phyloP scores from a whole-genome alignment of 139 green algal species.

The Coelastrella sp. region DNA sequence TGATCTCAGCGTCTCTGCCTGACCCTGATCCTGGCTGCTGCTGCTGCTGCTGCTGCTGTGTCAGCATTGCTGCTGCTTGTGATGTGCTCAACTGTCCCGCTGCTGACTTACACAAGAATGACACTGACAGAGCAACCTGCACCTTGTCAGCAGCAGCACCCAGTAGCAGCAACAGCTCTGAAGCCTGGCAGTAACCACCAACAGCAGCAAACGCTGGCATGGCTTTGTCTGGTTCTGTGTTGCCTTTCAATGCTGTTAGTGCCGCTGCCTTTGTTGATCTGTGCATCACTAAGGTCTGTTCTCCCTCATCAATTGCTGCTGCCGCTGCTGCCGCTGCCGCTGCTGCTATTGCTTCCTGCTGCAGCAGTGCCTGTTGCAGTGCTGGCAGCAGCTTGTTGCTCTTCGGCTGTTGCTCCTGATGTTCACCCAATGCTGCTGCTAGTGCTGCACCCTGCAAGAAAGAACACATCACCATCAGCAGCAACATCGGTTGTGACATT shows the following conservation, averaged over 20 bases:
- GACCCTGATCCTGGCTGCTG: background rate
- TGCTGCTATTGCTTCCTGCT: slow-evolving; percentile 33
- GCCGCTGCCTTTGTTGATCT: no score
- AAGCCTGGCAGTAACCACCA: no score
- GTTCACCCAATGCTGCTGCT: background rate
- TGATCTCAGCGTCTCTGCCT: background rate
- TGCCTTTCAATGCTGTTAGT: no score
- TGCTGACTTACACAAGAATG: slow-evolving; percentile 27
- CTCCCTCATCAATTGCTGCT: background rate
- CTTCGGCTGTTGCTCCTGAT: background rate
- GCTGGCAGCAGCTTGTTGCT: slow-evolving; percentile 22
- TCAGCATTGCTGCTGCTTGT: background rate
- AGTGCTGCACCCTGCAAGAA: background rate
- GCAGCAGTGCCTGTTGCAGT: slow-evolving; percentile 21
- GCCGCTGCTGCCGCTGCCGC: background rate
- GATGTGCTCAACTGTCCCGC: slow-evolving; percentile 24
- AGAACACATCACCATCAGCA: slow-evolving; percentile 5
- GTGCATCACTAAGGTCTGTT: no score
- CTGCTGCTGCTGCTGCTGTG: background rate
- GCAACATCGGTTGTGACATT: background rate
- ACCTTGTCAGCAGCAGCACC: slow-evolving; percentile 6
- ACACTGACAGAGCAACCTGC: background rate
- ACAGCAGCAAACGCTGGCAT: no score
- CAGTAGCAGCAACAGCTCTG: background rate
- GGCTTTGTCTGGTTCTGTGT: no score